Base-by-base conservation (phyloP, 2,329 filamentous ascomycete species). In the Penicillium sp. region DNA sequence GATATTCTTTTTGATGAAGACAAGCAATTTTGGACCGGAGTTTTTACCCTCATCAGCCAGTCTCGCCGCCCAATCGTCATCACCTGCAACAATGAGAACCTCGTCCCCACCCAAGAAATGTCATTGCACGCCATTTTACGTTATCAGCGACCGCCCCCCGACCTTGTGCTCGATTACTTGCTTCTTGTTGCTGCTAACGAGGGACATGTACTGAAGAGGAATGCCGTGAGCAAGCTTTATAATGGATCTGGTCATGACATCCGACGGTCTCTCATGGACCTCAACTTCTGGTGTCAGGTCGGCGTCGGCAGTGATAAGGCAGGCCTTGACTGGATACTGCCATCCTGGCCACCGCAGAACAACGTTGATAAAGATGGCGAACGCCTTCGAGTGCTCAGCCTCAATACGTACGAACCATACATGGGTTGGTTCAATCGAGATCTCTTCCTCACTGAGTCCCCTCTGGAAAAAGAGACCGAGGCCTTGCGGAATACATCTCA, bases 271-370 rank as follows among this genome's bases (percentile, higher is more conserved):
- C 85, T 99, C 49, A 87, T 84, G 55, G 92, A 98, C 60, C 82
- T 99, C 27, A 88, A 96, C 71, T 95, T 96, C 71, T 99, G 93
- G 93, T 99, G 96, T 72, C 95, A 99, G 72, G 92, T 98, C 75
- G 92, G 89, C 0, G 86, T 99, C 10, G 96, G 95, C 5, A 95
- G 96, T 70, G 81, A 86, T n/a, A 90, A 90, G 65, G 90, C 90
- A 21, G 93, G 95, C 0, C 84, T 96, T 45, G 90, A 93, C 67
- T 99, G 96, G 93, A 91, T 96, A 66, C 87, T 89, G 65, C 85
- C 88, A 48, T 83, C 88, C 55, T 93, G 88, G 86, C 90, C 91
- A 9, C 84, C 82, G 45, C 90, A 90, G 0, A 81, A 81, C 25
- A 90, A 93, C 67, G 68, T 88, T 3, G 88, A 93, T 66, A 79